These are phyloP conservation scores for Thalia dealbata DNA, from an alignment of 176 grass and related monocot species.

Conservation along the genomic window DNA sequence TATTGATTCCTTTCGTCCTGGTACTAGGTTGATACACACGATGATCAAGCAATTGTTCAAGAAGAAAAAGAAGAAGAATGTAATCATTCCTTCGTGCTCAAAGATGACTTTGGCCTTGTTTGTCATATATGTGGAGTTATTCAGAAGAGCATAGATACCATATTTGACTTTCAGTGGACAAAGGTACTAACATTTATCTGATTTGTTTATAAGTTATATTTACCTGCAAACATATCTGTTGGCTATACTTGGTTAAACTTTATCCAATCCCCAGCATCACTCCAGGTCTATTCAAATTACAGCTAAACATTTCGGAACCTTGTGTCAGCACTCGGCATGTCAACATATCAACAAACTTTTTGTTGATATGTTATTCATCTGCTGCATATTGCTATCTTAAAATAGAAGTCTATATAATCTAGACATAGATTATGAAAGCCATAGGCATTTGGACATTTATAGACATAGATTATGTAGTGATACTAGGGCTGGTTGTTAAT, in stretches of 20 bases:
- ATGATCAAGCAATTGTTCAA: slow-evolving; percentile 34
- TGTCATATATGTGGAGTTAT: slow-evolving; percentile 92
- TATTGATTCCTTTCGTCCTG: slow-evolving; percentile 14
- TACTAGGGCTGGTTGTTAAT: too few relatives aligned
- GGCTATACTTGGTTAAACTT: neutral
- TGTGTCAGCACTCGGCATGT: too few relatives aligned
- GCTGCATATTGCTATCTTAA: too few relatives aligned
- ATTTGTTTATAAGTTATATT: slow-evolving; percentile 20
- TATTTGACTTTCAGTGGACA: slow-evolving; percentile 91
- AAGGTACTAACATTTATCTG: slow-evolving; percentile 49
- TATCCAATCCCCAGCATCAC: neutral
- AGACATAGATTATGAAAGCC: too few relatives aligned
- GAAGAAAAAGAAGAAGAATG: slow-evolving; percentile 50
- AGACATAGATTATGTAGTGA: too few relatives aligned
- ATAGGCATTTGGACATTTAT: too few relatives aligned
- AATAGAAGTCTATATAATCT: too few relatives aligned
- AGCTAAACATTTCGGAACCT: too few relatives aligned
- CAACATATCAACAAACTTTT: too few relatives aligned
- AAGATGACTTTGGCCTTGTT: slow-evolving; percentile 88
- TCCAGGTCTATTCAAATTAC: neutral
- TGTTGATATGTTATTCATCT: too few relatives aligned
- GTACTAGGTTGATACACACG: slow-evolving; percentile 35
- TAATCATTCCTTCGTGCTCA: slow-evolving; percentile 55
- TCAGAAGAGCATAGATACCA: slow-evolving; percentile 80
- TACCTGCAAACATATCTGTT: slow-evolving; percentile 8